Evolutionary conservation across 2,329 filamentous ascomycete genomes (phyloP), one percentile per base, ranked within the genome.

Genomic region (Penicillium griseofulvum): DNA sequence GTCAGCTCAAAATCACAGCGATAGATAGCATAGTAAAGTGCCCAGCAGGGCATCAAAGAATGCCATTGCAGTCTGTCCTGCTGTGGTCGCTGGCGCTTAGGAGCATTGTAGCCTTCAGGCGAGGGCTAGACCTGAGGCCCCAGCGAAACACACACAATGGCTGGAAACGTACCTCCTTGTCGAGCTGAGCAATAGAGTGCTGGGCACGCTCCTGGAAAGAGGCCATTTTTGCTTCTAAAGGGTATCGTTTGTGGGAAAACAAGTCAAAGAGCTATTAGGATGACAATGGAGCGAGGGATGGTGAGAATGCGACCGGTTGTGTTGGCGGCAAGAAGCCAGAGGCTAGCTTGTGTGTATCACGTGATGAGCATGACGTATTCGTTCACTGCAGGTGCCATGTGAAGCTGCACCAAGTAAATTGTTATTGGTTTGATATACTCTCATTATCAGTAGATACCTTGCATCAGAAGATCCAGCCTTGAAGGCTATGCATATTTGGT

Each of bases 171-270:
- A 86, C 83, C 81, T 85, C 83, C 77, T 87, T 87, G 78, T 87
- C 85, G 70, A 87, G 83, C 78, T 86, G 83, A 65, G 82, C 82
- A 66, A 87, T 81, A 65, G 84, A 80, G 73, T 86, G 80, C 76
- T 85, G 82, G 66, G 82, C 81, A 73, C 80, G 80, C 67, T 86
- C 83, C 74, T 86, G 83, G 76, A 85, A 80, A 71, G 80, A 68
- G 59, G 72, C 71, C 72, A 74, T 74, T 67, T 66, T 58, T 49
- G 44, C 24, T 56, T 48, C 55, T 64, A 57, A 36, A 44, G 17
- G 42, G 38, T 54, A 37, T 50, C 12, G 46, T 52, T 34, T 52
- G 29, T 33, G 37, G 34, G 42, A 26, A n/a, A 41, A 42, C 43
- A 55, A 36, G 42, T 55, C 52, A 47, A 54, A 46, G 36, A 19